phyloP scores from a whole-genome alignment of 768 basidiomycete species.

The Tulasnella sp. region DNA sequence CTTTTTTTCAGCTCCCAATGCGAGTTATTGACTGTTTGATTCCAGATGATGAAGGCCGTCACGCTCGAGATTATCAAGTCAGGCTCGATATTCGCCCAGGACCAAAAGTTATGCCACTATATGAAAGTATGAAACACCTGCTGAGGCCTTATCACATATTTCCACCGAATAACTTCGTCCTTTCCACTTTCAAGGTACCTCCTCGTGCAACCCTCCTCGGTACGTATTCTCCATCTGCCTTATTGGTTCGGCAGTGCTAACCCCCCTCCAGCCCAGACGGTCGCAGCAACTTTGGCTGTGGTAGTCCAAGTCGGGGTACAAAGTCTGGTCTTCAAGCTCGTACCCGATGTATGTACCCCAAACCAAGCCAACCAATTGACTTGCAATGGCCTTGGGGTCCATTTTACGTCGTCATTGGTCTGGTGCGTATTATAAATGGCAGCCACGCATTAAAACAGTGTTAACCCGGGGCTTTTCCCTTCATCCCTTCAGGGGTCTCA shows the following conservation, averaged over 20 bases:
- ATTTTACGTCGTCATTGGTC: slow-evolving; percentile 44
- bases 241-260: not conserved
- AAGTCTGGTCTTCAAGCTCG: slow-evolving; percentile 39
- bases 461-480: not conserved
- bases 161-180: not conserved
- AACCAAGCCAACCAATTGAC: slow-evolving; percentile 39
- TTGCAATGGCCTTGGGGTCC: slow-evolving; percentile 42
- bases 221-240: not conserved
- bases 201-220: slow-evolving; percentile 45
- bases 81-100: not conserved
- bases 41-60: slow-evolving; percentile 33
- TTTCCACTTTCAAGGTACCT: slow-evolving; percentile 48
- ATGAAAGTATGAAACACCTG: not conserved
- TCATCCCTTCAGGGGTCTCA: slow-evolving; percentile 40
- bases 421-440: slow-evolving; percentile 38
- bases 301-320: slow-evolving; percentile 44
- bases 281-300: slow-evolving; percentile 38
- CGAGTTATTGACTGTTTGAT: slow-evolving; percentile 32
- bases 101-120: not conserved
- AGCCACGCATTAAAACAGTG: slow-evolving; percentile 25
- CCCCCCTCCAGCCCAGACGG: slow-evolving; percentile 41
- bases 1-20: not conserved
- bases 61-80: not conserved
- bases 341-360: slow-evolving; percentile 42
- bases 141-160: not conserved